Percentiles rank a stretch among this genome's conserved stretches.
Evolutionary conservation across 2,329 filamentous ascomycete genomes (phyloP).

Genomic region (Diaporthe ilicicola): DNA sequence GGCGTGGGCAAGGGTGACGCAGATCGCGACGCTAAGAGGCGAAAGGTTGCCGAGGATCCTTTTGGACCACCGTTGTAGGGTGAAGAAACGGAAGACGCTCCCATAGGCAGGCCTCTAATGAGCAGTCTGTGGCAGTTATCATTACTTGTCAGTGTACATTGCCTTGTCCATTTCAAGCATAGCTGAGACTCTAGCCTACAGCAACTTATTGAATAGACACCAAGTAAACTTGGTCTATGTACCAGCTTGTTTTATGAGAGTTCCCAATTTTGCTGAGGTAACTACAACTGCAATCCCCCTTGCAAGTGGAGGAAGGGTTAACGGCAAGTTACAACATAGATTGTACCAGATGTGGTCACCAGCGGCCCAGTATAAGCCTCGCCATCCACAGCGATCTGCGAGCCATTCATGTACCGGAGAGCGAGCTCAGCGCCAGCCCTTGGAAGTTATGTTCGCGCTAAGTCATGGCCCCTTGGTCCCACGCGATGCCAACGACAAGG

Average conservation of each 20-base stretch:
- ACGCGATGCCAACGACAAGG: conserved; percentile 1
- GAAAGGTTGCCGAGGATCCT: conserved; percentile 56
- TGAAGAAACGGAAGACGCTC: no score
- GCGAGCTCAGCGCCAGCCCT: neutral
- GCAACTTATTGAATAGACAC: neutral
- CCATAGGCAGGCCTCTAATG: neutral
- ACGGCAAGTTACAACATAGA: neutral
- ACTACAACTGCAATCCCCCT: no score
- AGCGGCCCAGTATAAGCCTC: neutral
- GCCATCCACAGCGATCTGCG: neutral
- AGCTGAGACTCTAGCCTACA: neutral
- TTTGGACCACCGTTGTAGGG: conserved; percentile 55
- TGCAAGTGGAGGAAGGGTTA: neutral
- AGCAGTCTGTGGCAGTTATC: neutral
- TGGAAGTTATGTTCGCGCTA: conserved; percentile 1
- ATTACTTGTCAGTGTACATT: neutral
- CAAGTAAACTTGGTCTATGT: neutral
- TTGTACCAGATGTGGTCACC: neutral
- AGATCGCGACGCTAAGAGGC: conserved; percentile 53
- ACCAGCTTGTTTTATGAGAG: neutral
- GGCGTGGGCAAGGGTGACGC: conserved; percentile 35
- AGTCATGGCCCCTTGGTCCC: neutral
- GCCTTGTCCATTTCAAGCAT: neutral
- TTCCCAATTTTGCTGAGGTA: neutral
- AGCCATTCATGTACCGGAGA: conserved; percentile 5